phyloP scores from a whole-genome alignment of 169 alveolate genomes.

The Toxoplasma gondii region DNA sequence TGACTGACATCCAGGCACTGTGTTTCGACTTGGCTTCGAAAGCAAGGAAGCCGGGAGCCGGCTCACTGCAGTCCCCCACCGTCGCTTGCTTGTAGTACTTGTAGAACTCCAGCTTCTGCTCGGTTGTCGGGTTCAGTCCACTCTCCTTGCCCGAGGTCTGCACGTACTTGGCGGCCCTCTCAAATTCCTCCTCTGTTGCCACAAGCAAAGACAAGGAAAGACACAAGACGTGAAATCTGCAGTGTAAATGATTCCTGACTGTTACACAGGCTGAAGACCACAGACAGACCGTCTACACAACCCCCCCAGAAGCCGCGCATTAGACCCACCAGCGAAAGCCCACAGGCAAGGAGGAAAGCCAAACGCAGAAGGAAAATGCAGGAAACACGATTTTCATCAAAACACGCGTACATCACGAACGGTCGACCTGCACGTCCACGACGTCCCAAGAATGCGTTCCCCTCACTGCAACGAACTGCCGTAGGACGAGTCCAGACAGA shows the following conservation, averaged over 20 bases:
- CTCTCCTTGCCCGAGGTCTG: constrained; percentile 15
- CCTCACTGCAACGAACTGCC: too few relatives aligned
- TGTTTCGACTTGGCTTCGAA: constrained; percentile 32
- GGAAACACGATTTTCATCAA: too few relatives aligned
- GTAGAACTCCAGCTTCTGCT: constrained; percentile 37
- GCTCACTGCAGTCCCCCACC: constrained; percentile 38
- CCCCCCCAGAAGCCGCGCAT: too few relatives aligned
- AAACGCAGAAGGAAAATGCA: not conserved
- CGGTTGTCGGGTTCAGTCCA: constrained; percentile 36
- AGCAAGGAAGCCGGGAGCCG: constrained; percentile 21
- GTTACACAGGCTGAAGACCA: too few relatives aligned
- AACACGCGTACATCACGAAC: too few relatives aligned
- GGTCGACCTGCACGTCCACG: too few relatives aligned
- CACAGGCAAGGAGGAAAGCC: not conserved
- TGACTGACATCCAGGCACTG: constrained; percentile 43
- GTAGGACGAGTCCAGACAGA: too few relatives aligned
- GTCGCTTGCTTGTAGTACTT: constrained; percentile 59
- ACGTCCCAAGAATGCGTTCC: too few relatives aligned
- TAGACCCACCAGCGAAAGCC: not conserved
- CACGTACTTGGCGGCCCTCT: constrained; percentile 34
- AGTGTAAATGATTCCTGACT: too few relatives aligned
- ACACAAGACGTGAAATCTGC: not conserved
- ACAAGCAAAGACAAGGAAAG: not conserved
- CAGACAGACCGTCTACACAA: too few relatives aligned
- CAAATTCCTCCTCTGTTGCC: not conserved